Base-by-base conservation (phyloP, 2,329 filamentous ascomycete genomes). In the Xylaria polymorpha region DNA sequence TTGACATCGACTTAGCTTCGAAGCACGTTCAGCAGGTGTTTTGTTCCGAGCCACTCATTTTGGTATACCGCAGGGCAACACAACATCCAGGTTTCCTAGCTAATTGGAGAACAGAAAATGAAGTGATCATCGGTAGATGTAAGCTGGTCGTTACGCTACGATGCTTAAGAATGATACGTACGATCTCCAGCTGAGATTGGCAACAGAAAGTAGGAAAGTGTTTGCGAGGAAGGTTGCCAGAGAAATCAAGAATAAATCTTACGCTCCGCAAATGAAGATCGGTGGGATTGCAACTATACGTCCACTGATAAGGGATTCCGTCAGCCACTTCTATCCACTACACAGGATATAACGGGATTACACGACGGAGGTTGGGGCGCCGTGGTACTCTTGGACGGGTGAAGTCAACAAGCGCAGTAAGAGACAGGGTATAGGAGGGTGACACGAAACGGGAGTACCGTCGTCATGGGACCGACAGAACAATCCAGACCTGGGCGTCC, bases 401-500 rank as follows among this genome's bases (percentile, higher is more conserved):
- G 43, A 61, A 51, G 58, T 50, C 44, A 44, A 58, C 20, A 15
- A 50, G 65, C 58, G 51, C 48, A 61, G 61, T 61, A 48, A 61
- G 57, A 64, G 15, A 41, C 48, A 41, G 55, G 46, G 43, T 18
- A 55, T 35, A 25, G 66, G 59, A 43, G 62, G 66, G 60, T 65
- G 20, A 37, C 59, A 70, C 61, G 39, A 48, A 29, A 56, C 41
- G 66, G 57, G 51, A 58, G 55, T 67, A 64, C 67, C 63, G 50
- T 50, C 55, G 64, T 69, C 69, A 69, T 63, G 67, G 66, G 67
- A 69, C 58, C 64, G 67, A 60, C 51, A 60, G 69, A 69, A 61
- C 35, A 46, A 62, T 62, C 69, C 57, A 67, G 69, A 51, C 69
- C 55, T 62, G 25, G 63, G 55, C 7, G 44, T 22, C 60, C 66